These are phyloP conservation scores for Lipomyces sp. DNA, from an alignment of 805 yeast species.

Conservation along the genomic window DNA sequence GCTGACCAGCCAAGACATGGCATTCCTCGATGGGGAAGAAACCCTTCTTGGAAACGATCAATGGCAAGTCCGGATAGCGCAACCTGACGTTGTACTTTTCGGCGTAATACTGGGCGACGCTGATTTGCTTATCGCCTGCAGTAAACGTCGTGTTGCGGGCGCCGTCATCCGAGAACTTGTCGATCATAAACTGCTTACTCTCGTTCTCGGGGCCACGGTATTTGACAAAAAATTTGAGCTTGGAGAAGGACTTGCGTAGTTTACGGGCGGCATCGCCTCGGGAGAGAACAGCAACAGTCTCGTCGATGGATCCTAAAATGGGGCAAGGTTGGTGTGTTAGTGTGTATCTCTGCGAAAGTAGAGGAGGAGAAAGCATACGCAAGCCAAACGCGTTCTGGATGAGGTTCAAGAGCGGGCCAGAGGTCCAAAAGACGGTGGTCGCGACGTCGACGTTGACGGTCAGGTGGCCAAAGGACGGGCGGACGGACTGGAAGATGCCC, in stretches of 20 bases:
- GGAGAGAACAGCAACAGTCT: slow-evolving; percentile 32
- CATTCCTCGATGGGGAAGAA: slow-evolving; percentile 36
- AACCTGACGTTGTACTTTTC: slow-evolving; percentile 32
- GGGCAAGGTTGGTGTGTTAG: too few species aligned
- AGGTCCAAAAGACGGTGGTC: slow-evolving; percentile 35
- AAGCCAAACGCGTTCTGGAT: too few species aligned
- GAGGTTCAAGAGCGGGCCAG: slow-evolving; percentile 34
- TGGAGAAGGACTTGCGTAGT: slow-evolving; percentile 4
- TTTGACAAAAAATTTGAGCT: slow-evolving; percentile 9
- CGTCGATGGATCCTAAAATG: slow-evolving; percentile 26
- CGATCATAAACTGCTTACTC: slow-evolving; percentile 11
- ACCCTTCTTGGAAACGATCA: slow-evolving; percentile 28
- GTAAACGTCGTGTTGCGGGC: slow-evolving; percentile 31
- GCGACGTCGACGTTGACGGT: slow-evolving; percentile 36
- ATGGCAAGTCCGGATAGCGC: slow-evolving; percentile 34
- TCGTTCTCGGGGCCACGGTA: slow-evolving; percentile 18
- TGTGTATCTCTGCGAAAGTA: too few species aligned
- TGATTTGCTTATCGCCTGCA: slow-evolving; percentile 29
- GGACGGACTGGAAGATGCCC: slow-evolving; percentile 37
- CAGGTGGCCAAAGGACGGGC: slow-evolving; percentile 34
- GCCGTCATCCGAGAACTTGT: slow-evolving; percentile 11
- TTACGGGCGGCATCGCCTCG: slow-evolving; percentile 17
- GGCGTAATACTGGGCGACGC: slow-evolving; percentile 35
- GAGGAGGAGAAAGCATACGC: too few species aligned
- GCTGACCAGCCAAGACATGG: slow-evolving; percentile 35